Conservation (phyloP, 768 basidiomycete genomes). For the Suillus paluster region DNA sequence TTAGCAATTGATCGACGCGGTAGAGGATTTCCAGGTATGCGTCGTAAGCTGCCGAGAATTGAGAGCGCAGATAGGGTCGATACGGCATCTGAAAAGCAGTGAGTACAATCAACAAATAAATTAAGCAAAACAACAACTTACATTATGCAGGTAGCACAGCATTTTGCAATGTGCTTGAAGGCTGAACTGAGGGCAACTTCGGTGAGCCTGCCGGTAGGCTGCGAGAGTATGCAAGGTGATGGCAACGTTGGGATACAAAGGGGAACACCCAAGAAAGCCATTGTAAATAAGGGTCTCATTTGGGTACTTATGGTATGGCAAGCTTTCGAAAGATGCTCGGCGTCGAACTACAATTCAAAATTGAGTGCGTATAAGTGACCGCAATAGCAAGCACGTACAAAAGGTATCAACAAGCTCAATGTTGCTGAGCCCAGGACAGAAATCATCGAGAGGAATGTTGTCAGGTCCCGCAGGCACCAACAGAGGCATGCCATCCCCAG, state of each 20-base stretch:
- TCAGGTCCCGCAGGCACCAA: too few species aligned
- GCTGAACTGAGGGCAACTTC: slow-evolving; percentile 27
- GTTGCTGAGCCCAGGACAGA: not conserved
- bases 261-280: slow-evolving; percentile 27
- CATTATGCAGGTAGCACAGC: not conserved
- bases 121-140: not conserved
- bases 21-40: slow-evolving; percentile 12
- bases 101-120: not conserved
- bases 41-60: slow-evolving; percentile 14
- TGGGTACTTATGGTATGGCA: slow-evolving; percentile 7
- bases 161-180: slow-evolving; percentile 21
- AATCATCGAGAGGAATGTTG: too few species aligned
- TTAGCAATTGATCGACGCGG: not conserved
- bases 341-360: not conserved
- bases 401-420: slow-evolving; percentile 6
- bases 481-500: slow-evolving; percentile 7
- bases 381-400: not conserved
- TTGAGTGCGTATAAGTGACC: not conserved
- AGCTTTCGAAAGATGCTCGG: not conserved
- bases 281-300: slow-evolving; percentile 22
- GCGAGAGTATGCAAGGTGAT: slow-evolving; percentile 23
- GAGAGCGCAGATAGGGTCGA: not conserved
- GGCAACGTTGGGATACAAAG: slow-evolving; percentile 19
- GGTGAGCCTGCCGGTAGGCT: slow-evolving; percentile 28
- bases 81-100: not conserved